Conservation (phyloP, 202 grass and related monocot genomes). For the Miscanthus sacchariflorus region DNA sequence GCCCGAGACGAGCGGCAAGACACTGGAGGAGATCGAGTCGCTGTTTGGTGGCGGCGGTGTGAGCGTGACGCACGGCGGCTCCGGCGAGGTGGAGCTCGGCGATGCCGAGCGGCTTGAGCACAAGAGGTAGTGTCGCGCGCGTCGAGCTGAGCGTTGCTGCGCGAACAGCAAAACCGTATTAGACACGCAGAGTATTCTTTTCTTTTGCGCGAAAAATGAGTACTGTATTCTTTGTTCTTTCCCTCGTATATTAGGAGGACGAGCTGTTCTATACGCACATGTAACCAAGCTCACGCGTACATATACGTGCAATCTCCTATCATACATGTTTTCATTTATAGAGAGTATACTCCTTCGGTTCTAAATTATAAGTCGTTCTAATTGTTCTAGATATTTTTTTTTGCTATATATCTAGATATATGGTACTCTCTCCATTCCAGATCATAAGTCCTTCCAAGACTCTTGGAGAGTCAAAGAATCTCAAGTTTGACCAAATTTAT, state of each 20-base stretch:
- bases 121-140: neutral
- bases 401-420: too few relatives aligned
- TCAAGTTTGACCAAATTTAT: too few relatives aligned
- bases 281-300: neutral
- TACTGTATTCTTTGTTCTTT: too few relatives aligned
- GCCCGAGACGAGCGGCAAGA: slow-evolving; percentile 84
- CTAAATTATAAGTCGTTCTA: too few relatives aligned
- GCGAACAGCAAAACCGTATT: neutral
- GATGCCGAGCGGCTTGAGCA: slow-evolving; percentile 58
- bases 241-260: too few relatives aligned
- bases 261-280: neutral
- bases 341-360: too few relatives aligned
- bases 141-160: neutral
- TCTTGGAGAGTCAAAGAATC: too few relatives aligned
- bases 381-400: too few relatives aligned
- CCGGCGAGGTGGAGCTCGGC: slow-evolving; percentile 67
- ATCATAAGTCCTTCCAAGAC: too few relatives aligned
- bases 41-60: slow-evolving; percentile 39
- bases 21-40: slow-evolving; percentile 79
- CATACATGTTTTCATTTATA: neutral
- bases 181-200: neutral
- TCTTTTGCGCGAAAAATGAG: neutral
- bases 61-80: neutral
- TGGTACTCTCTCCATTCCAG: too few relatives aligned
- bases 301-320: neutral